Conservation (phyloP, 2,329 filamentous ascomycete species). For the Diaporthe vaccinii region DNA sequence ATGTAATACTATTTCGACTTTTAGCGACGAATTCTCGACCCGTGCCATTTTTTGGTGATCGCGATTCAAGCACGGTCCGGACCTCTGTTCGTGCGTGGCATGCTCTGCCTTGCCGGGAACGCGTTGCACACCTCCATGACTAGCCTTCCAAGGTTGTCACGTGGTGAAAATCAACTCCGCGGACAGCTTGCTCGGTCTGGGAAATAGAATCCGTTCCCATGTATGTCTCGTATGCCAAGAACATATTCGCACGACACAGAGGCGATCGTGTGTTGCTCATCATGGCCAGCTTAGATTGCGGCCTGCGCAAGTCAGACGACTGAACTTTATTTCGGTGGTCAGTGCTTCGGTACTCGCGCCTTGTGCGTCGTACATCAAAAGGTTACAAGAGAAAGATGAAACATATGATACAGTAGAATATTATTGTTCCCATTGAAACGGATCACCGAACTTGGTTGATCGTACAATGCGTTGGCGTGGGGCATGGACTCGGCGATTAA, state of each 20-base stretch:
- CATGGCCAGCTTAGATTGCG: not conserved
- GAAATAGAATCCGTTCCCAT: not conserved
- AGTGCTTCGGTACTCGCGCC: not conserved
- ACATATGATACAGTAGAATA: not conserved
- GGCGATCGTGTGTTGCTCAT: not conserved
- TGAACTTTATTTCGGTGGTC: not conserved
- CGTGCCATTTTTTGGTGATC: not conserved
- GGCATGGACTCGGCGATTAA: not conserved
- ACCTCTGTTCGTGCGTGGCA: no score
- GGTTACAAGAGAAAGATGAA: not conserved
- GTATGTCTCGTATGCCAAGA: not conserved
- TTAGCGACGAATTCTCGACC: not conserved
- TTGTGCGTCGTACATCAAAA: not conserved
- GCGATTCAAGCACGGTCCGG: not conserved
- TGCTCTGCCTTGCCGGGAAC: not conserved
- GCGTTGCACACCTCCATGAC: not conserved
- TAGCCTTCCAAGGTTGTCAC: not conserved
- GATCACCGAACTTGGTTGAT: not conserved
- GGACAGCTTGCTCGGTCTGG: not conserved
- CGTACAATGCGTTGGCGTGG: not conserved
- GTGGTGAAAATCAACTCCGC: not conserved
- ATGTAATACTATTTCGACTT: not conserved
- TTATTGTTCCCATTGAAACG: not conserved
- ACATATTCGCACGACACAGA: not conserved
- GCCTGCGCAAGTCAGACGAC: not conserved